These are phyloP conservation scores for Pseudohalonectria lignicola DNA, from an alignment of 2,329 filamentous ascomycete species.

Conservation along the genomic window DNA sequence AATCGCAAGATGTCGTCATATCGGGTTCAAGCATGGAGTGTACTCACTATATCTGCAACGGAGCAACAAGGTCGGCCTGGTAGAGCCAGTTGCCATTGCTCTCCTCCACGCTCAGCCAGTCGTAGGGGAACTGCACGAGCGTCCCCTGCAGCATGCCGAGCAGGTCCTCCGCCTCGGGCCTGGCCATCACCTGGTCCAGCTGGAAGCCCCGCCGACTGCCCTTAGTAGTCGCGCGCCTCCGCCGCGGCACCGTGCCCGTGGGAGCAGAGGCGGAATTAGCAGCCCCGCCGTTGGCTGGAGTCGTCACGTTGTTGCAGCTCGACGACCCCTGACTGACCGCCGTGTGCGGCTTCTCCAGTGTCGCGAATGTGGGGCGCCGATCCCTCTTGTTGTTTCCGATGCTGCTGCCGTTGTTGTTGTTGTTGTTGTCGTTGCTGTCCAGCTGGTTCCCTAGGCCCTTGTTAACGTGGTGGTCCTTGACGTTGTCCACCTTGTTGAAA, in stretches of 20 bases:
- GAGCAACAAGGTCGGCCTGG: conserved; percentile 90
- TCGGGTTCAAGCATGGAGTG: too few species aligned
- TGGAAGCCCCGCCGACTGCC: conserved; percentile 53
- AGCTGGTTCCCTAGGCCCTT: conserved; percentile 18
- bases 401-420: conserved; percentile 17
- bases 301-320: conserved; percentile 4
- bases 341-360: conserved; percentile 31
- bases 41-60: conserved; percentile 94
- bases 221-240: conserved; percentile 60
- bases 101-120: conserved; percentile 90
- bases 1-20: too few species aligned
- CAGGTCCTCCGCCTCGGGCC: conserved; percentile 69
- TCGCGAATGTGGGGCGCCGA: conserved; percentile 46
- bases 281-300: conserved; percentile 8
- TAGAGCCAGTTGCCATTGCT: conserved; percentile 93
- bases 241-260: conserved; percentile 42
- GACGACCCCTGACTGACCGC: conserved; percentile 8
- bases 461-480: conserved; percentile 11
- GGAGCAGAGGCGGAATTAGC: too few species aligned
- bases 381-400: conserved; percentile 20
- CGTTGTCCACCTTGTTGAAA: background rate
- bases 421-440: conserved; percentile 9
- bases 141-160: conserved; percentile 76
- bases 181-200: conserved; percentile 65
- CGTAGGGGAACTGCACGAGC: conserved; percentile 86